phyloP scores from a whole-genome alignment of 1,284 basidiomycete species.

The Cryptococcus hybrid region DNA sequence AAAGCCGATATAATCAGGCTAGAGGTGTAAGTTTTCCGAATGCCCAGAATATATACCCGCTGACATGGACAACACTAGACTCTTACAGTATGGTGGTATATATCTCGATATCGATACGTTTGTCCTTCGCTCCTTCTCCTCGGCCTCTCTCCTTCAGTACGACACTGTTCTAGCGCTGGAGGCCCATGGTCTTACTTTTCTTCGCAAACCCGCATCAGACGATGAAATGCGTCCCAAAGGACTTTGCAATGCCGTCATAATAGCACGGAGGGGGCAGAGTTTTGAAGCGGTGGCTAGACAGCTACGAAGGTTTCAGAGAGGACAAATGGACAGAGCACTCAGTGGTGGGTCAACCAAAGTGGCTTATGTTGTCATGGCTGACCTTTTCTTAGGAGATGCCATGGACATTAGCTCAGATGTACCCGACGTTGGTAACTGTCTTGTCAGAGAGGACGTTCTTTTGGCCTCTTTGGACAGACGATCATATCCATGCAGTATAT shows the following conservation, averaged over 20 bases:
- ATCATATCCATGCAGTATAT: conserved; percentile 37
- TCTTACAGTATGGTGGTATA: conserved; percentile 49
- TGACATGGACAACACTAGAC: conserved; percentile 9
- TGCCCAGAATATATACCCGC: neutral
- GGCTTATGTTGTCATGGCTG: neutral
- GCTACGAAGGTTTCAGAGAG: conserved; percentile 47
- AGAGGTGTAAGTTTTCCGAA: conserved; percentile 31
- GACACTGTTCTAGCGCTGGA: conserved; percentile 51
- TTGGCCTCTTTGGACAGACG: conserved; percentile 50
- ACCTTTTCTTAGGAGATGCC: conserved; percentile 31
- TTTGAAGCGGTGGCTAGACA: conserved; percentile 43
- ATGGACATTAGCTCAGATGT: conserved; percentile 43
- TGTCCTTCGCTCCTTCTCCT: conserved; percentile 25
- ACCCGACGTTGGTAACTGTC: conserved; percentile 48
- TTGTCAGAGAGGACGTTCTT: conserved; percentile 51
- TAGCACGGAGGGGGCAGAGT: conserved; percentile 41
- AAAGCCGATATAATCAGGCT: conserved; percentile 51
- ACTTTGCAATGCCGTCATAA: conserved; percentile 52
- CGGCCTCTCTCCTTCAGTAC: conserved; percentile 27
- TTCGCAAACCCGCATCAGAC: conserved; percentile 17
- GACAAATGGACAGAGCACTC: conserved; percentile 46
- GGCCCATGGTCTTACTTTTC: conserved; percentile 26
- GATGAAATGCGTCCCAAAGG: conserved; percentile 45
- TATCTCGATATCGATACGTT: conserved; percentile 51
- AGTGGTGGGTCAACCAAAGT: conserved; percentile 27